Conservation (phyloP, 2,329 filamentous ascomycete species). For the Aspergillus tubingensis region DNA sequence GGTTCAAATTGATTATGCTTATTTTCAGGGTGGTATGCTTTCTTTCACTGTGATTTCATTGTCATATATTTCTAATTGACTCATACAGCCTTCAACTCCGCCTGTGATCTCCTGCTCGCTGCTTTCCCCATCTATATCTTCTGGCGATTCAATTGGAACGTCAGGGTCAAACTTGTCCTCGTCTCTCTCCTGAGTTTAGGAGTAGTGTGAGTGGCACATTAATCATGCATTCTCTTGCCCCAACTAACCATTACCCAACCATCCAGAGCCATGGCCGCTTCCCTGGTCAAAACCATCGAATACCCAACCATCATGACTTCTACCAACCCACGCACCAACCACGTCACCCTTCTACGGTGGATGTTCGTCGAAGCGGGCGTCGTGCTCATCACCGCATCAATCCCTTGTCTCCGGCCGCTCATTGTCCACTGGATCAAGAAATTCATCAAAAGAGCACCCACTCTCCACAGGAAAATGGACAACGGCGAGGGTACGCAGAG, state of each 20-base stretch:
- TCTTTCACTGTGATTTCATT: too few species aligned
- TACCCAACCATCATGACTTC: constrained; percentile 7
- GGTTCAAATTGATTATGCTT: constrained; percentile 4
- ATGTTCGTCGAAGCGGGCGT: constrained; percentile 9
- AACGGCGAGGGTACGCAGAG: too few species aligned
- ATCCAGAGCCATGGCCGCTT: constrained; percentile 6
- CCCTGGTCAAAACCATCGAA: constrained; percentile 9
- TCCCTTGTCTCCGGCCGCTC: not conserved
- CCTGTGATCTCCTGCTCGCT: constrained; percentile 1
- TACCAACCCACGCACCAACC: constrained; percentile 6
- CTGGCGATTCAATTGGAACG: constrained; percentile 1
- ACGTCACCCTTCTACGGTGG: constrained; percentile 7
- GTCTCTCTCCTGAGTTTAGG: not conserved
- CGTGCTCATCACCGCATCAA: constrained; percentile 1
- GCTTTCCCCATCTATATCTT: constrained; percentile 2
- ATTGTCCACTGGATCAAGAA: not conserved
- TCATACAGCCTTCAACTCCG: not conserved
- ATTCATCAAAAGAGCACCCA: not conserved
- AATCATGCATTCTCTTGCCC: too few species aligned
- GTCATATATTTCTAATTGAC: too few species aligned
- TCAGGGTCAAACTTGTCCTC: not conserved
- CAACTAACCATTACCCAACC: not conserved
- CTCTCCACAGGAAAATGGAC: not conserved
- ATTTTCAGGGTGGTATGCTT: constrained; percentile 1
- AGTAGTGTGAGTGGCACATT: not conserved